Evolutionary conservation across 2,329 filamentous ascomycete genomes (phyloP).

Genomic region (Thelonectria discophora): DNA sequence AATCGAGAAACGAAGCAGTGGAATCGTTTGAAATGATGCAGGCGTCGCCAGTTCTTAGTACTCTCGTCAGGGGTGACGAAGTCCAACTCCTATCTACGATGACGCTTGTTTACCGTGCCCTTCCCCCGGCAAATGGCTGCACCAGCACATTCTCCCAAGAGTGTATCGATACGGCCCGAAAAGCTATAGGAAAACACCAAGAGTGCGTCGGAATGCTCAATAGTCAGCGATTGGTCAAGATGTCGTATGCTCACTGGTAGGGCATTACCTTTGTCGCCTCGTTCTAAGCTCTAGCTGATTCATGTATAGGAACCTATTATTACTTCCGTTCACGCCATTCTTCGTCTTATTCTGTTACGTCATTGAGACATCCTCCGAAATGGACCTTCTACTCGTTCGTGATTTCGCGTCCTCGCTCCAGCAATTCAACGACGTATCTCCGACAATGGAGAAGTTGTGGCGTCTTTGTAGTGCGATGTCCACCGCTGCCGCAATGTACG

Average conservation of each 20-base stretch:
- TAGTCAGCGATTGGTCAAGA: conserved; percentile 52
- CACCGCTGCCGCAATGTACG: conserved; percentile 68
- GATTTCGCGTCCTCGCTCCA: conserved; percentile 66
- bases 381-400: conserved; percentile 63
- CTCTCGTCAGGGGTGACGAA: conserved; percentile 58
- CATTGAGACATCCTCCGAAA: conserved; percentile 61
- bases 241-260: conserved; percentile 63
- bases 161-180: conserved; percentile 59
- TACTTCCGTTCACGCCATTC: conserved; percentile 67
- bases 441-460: conserved; percentile 67
- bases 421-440: conserved; percentile 60
- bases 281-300: no score
- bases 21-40: conserved; percentile 50
- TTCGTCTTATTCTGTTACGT: conserved; percentile 68
- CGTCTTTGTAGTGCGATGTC: conserved; percentile 69
- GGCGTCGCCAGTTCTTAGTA: conserved; percentile 52
- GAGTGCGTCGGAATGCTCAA: conserved; percentile 56
- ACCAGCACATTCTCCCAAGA: conserved; percentile 57
- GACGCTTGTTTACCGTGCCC: conserved; percentile 62
- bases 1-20: conserved; percentile 48
- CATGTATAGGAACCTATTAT: conserved; percentile 61
- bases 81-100: conserved; percentile 58
- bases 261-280: conserved; percentile 5
- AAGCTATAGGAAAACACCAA: conserved; percentile 56
- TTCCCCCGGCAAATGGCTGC: conserved; percentile 56